Percentiles rank a stretch among this genome's conserved stretches.
These are phyloP conservation scores for Apiospora arundinis DNA, from an alignment of 2,329 filamentous ascomycete species.

Conservation along the genomic window DNA sequence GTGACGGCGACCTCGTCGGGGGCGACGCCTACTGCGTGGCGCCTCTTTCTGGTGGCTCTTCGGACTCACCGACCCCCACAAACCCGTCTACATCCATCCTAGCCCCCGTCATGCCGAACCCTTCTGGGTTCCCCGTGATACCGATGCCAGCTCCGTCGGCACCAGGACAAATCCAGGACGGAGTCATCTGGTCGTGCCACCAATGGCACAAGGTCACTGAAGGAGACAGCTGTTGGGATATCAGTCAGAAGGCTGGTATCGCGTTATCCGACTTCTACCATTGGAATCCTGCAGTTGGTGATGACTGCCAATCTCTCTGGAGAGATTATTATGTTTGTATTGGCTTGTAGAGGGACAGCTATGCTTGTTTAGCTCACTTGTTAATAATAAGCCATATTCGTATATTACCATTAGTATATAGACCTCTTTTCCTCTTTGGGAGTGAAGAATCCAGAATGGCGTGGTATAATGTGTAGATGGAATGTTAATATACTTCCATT, in stretches of 20 bases:
- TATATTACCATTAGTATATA: too few relatives aligned
- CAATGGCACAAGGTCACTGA: not conserved
- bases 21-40: constrained; percentile 2
- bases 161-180: not conserved
- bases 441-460: too few relatives aligned
- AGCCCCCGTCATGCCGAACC: not conserved
- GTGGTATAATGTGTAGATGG: constrained; percentile 31
- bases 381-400: not conserved
- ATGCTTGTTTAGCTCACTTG: not conserved
- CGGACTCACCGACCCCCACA: not conserved
- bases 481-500: constrained; percentile 39
- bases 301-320: not conserved
- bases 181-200: not conserved
- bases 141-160: not conserved
- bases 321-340: not conserved
- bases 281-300: not conserved
- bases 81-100: not conserved
- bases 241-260: not conserved
- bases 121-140: not conserved
- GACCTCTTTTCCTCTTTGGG: too few relatives aligned
- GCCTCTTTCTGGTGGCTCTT: not conserved
- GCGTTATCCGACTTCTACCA: not conserved
- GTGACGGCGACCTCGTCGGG: not conserved
- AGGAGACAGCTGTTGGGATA: not conserved
- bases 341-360: not conserved